phyloP scores from a whole-genome alignment of 257 asterid genomes.

The Solanum chmielewskii region DNA sequence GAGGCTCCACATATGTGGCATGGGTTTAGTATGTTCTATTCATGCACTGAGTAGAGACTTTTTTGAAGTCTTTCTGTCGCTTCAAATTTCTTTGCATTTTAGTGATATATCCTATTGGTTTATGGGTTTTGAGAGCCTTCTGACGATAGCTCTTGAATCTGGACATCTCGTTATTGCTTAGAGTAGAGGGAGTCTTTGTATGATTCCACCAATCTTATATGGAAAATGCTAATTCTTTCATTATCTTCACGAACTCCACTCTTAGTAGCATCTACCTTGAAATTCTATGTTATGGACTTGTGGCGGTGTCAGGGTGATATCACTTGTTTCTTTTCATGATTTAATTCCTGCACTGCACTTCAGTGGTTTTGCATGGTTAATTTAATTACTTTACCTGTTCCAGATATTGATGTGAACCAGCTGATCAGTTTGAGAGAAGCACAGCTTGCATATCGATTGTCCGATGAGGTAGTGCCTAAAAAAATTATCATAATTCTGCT shows the following conservation, averaged over 20 bases:
- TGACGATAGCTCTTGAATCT: background rate
- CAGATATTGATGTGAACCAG: conserved; percentile 63
- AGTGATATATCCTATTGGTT: background rate
- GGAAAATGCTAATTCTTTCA: background rate
- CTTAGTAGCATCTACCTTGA: background rate
- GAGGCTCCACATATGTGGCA: background rate
- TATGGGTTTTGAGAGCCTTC: background rate
- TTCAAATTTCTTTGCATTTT: background rate
- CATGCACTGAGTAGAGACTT: background rate
- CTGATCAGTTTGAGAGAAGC: conserved; percentile 84
- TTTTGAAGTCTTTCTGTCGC: background rate
- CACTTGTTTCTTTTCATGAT: background rate
- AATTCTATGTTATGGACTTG: background rate
- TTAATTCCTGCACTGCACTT: background rate
- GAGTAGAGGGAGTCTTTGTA: background rate
- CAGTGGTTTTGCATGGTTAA: conserved; percentile 5
- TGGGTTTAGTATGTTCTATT: background rate
- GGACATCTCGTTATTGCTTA: background rate
- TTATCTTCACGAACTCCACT: background rate
- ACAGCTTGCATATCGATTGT: conserved; percentile 62
- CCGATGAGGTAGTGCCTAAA: conserved; percentile 56
- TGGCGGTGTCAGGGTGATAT: background rate
- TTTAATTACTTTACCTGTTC: background rate
- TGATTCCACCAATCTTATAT: background rate
- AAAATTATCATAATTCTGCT: background rate